These are phyloP conservation scores for Ascochyta lentis DNA, from an alignment of 2,329 filamentous ascomycete genomes.

Conservation along the genomic window DNA sequence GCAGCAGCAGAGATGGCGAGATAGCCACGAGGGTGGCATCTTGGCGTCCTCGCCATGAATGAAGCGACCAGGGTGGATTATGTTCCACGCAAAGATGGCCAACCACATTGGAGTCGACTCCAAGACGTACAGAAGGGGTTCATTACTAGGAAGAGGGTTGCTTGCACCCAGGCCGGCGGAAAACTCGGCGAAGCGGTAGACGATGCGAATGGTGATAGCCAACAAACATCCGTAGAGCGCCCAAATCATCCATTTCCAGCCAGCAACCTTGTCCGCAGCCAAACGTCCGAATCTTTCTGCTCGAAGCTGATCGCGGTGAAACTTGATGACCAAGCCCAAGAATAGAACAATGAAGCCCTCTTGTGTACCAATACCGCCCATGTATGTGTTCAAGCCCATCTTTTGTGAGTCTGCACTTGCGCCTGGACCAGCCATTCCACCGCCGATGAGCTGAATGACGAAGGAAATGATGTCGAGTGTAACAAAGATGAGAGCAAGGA, in stretches of 20 bases:
- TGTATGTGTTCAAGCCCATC: conserved; percentile 52
- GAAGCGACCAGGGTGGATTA: conserved; percentile 22
- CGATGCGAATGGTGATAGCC: conserved; percentile 54
- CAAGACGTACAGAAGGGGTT: conserved; percentile 59
- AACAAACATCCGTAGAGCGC: conserved; percentile 50
- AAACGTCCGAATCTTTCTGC: conserved; percentile 19
- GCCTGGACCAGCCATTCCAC: conserved; percentile 41
- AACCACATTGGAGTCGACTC: conserved; percentile 65
- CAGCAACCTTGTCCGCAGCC: conserved; percentile 14
- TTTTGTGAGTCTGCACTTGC: conserved; percentile 35
- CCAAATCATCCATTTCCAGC: conserved; percentile 40
- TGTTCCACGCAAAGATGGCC: conserved; percentile 28
- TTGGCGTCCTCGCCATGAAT: conserved; percentile 23
- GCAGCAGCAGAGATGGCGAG: conserved; percentile 27
- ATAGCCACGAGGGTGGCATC: conserved; percentile 28
- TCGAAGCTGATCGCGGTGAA: conserved; percentile 25
- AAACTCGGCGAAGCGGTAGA: conserved; percentile 53
- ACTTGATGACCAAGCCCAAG: conserved; percentile 25
- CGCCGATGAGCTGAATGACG: conserved; percentile 52
- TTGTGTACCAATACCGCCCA: conserved; percentile 39
- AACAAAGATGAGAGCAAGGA: conserved; percentile 46
- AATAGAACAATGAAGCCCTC: conserved; percentile 40
- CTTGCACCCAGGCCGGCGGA: conserved; percentile 51
- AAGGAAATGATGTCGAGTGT: conserved; percentile 53
- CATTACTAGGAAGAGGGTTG: conserved; percentile 57